Evolutionary conservation across 2,329 filamentous ascomycete species (phyloP), one percentile per base, ranked within the genome.

Genomic region (Camillea tinctor): DNA sequence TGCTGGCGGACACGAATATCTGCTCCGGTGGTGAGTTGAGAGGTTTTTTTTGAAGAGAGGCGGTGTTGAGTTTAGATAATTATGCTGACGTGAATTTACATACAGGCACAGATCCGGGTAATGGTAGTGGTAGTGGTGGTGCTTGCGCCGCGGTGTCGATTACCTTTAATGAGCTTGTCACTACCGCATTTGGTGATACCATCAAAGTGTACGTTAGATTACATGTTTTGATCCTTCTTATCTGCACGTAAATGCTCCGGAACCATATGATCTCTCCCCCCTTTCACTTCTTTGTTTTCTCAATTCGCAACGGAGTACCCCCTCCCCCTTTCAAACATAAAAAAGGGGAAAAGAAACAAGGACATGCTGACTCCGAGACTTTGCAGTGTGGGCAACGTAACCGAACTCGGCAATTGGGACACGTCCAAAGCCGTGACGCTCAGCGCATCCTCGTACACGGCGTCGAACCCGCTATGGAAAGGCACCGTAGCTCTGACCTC

Each of bases 341-440:
- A 15, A 8, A 48, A 53, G n/a, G n/a, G n/a, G n/a, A n/a, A 15
- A 36, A 9, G 9, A 40, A 19, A 23, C 11, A 7, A 40, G 8
- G n/a, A 11, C 7, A 48, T 17, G n/a, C 58, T 62, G 53, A 64
- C 53, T 17, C 11, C 20, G 4, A 19, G 17, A 4, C 17, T 22
- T 22, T 24, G 58, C 52, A 68, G 66, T 4, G 60, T 64, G 50
- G 66, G 66, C 54, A 64, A 26, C 57, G 40, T 63, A 19, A 4
- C 66, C 1, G 71, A 77, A 40, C 76, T 88, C 4, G 84, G 85
- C 0, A 73, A 65, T 63, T 87, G 85, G 84, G 73, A 78, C 49
- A 72, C 78, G 0, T 65, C 62, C 20, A 72, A 71, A 17, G 84
- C 79, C 1, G 64, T 85, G 2, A 67, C 80, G 1, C 72, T 87